These are phyloP conservation scores for Meripilus lineatus DNA, from an alignment of 1,284 basidiomycete genomes.

Conservation along the genomic window DNA sequence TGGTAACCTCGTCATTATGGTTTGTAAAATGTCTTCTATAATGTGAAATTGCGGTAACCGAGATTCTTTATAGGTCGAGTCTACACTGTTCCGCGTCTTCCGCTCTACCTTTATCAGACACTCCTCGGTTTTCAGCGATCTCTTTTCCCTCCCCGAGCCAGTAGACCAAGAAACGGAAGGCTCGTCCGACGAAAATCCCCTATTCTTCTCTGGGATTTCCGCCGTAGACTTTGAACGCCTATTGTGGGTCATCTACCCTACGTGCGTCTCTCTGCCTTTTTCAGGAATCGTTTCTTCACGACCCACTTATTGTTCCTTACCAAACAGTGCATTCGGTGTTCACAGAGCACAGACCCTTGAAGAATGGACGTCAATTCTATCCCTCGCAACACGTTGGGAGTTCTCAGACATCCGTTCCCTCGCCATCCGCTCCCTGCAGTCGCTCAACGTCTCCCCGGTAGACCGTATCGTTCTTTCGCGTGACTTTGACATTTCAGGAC, in stretches of 20 bases:
- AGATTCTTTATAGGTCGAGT: constrained; percentile 25
- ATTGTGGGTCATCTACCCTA: constrained; percentile 25
- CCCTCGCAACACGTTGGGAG: constrained; percentile 28
- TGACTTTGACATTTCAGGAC: constrained; percentile 19
- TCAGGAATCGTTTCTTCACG: neutral
- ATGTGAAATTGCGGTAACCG: neutral
- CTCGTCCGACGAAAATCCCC: constrained; percentile 19
- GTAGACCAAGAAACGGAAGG: constrained; percentile 14
- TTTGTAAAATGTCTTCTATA: constrained; percentile 9
- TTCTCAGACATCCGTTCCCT: constrained; percentile 26
- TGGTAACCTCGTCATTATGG: constrained; percentile 24
- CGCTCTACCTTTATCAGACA: constrained; percentile 24
- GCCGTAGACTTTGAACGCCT: constrained; percentile 27
- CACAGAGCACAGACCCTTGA: constrained; percentile 21
- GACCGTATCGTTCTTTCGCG: constrained; percentile 25
- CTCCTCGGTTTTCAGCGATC: constrained; percentile 22
- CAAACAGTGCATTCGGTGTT: constrained; percentile 16
- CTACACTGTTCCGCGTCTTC: constrained; percentile 25
- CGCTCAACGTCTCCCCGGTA: constrained; percentile 20
- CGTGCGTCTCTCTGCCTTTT: constrained; percentile 15
- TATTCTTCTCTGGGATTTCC: constrained; percentile 22
- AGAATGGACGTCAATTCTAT: constrained; percentile 33
- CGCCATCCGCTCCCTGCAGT: constrained; percentile 19
- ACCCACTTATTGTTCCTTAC: neutral
- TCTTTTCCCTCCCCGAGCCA: constrained; percentile 20